phyloP scores from a whole-genome alignment of 805 yeast genomes.

The Starmerella powellii region DNA sequence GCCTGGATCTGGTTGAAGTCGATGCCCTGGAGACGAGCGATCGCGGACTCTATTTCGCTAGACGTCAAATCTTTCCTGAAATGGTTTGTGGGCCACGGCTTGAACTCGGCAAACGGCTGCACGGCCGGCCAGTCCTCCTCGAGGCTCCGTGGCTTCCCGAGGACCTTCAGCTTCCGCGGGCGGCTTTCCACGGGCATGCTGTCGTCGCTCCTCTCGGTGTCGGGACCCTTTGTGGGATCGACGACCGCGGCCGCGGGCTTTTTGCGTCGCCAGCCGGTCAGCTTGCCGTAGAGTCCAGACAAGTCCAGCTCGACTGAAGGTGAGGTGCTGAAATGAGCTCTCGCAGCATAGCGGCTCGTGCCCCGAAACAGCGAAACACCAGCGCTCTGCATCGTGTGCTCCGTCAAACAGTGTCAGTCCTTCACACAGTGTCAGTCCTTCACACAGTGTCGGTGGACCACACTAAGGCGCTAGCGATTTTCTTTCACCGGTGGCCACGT shows the following conservation, averaged over 20 bases:
- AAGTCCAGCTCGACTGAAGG: conserved; percentile 9
- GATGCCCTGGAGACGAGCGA: conserved; percentile 1
- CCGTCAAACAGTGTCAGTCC: too few species aligned
- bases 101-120: conserved; percentile 19
- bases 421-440: too few species aligned
- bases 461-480: too few species aligned
- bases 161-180: conserved; percentile 19
- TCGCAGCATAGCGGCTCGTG: neutral
- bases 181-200: conserved; percentile 17
- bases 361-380: neutral
- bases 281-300: conserved; percentile 13
- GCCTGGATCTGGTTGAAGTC: conserved; percentile 33
- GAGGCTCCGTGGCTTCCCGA: conserved; percentile 19
- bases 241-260: conserved; percentile 9
- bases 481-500: too few species aligned
- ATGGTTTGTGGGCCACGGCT: conserved; percentile 27
- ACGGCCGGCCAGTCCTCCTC: conserved; percentile 18
- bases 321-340: conserved; percentile 12
- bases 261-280: conserved; percentile 18
- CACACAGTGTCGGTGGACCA: too few species aligned
- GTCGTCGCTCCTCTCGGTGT: conserved; percentile 12
- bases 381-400: conserved; percentile 1
- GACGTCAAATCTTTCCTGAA: conserved; percentile 19
- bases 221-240: conserved; percentile 20
- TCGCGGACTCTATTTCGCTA: conserved; percentile 12